Evolutionary conservation across 225 moss, liverwort and hornwort genomes (phyloP), one percentile per base, ranked within the genome.

Genomic region (Antitrichia curtipendula): DNA sequence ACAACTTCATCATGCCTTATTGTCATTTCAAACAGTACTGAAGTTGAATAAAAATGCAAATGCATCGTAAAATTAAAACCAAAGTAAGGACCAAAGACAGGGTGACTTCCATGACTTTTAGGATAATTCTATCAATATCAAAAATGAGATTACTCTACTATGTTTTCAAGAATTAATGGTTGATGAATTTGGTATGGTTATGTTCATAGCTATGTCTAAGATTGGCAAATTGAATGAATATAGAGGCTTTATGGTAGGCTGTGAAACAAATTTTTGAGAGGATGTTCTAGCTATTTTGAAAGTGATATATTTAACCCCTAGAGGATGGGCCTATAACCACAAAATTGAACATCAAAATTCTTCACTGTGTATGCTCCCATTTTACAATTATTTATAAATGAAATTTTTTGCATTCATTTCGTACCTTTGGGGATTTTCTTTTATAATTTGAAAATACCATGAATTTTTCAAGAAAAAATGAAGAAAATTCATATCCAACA

Each of bases 371-470:
- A 45, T 22, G 3, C 6, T 28, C 2, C 9, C 17, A 72, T 45
- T 3, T 72, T 72, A 2, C 5, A 4, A 40, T 40, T 10, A 3
- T 16, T 27, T 43, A 4, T 43, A 6, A 28, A 45, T 45, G 9
- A 72, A 28, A 43, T 16, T 3, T 43, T 0, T 28, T 43, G 2
- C 28, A 41, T 16, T 28, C 9, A 45, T 71, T 71, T 71, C 28
- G 3, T 0, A 13, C 20, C 10, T n/a, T 66, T 21, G 11, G 0
- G 22, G 19, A n/a, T 66, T 22, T 4, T 45, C n/a, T 64, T n/a
- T 66, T 7, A 5, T 71, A 1, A 16, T 28, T 16, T 71, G 7
- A 73, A 72, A 10, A 9, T 21, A n/a, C 2, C 21, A n/a, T n/a
- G 12, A n/a, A 21, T n/a, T 65, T 65, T 38, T 38, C 7, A 12